Conservation (phyloP, 1,284 basidiomycete species). For the Cryptococcus wingfieldii region DNA sequence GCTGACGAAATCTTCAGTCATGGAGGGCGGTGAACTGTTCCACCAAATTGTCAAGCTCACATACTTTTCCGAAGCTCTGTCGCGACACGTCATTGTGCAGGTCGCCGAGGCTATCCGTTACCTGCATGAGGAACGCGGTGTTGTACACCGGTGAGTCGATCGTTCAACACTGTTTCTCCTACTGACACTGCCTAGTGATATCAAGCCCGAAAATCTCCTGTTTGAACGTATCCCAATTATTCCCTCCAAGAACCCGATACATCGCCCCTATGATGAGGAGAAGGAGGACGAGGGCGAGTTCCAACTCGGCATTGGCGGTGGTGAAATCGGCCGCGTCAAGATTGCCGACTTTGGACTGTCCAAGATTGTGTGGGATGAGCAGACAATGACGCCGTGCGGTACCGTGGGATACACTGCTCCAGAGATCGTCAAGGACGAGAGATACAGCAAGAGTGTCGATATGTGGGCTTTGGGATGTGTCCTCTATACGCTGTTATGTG, state of each 20-base stretch:
- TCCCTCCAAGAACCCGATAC: conserved; percentile 71
- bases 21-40: conserved; percentile 98
- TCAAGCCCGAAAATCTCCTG: conserved; percentile 97
- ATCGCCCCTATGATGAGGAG: conserved; percentile 92
- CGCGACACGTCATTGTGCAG: conserved; percentile 94
- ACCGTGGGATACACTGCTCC: conserved; percentile 99
- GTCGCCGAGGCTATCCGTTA: conserved; percentile 94
- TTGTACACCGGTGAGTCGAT: conserved; percentile 71
- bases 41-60: conserved; percentile 99
- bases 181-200: conserved; percentile 58
- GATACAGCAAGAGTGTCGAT: conserved; percentile 97
- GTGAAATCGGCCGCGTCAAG: conserved; percentile 96
- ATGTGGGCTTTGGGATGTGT: conserved; percentile 99
- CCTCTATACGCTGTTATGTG: conserved; percentile 96
- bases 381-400: conserved; percentile 98
- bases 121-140: conserved; percentile 94
- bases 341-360: conserved; percentile 98
- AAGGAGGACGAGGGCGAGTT: conserved; percentile 99
- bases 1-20: conserved; percentile 55
- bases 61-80: conserved; percentile 93
- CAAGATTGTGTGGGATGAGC: conserved; percentile 98
- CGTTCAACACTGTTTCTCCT: background rate
- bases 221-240: conserved; percentile 92
- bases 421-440: conserved; percentile 98
- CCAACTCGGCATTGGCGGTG: conserved; percentile 82